Evolutionary conservation across 805 yeast species (phyloP).

Genomic region (Suhomyces faveliae): DNA sequence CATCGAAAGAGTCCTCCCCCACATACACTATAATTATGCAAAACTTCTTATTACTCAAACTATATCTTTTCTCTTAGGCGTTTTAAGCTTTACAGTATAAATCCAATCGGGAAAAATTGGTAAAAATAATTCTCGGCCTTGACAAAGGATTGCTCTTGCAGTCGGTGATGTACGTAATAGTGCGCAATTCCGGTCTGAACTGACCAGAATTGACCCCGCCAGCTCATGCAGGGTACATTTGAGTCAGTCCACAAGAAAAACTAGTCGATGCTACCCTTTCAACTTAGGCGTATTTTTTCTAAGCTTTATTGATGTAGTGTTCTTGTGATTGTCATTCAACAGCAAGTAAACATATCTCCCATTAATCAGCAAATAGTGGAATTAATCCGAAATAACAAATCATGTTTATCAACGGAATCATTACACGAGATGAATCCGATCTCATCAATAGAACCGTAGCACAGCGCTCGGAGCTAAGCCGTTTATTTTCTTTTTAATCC

Average conservation of each 20-base stretch:
- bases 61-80: not conserved
- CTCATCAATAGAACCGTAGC: not conserved
- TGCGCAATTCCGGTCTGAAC: not conserved
- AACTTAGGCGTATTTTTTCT: not conserved
- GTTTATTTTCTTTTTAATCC: not conserved
- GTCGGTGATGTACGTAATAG: not conserved
- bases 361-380: not conserved
- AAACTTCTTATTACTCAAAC: not conserved
- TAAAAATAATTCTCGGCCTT: not conserved
- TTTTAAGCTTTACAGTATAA: not conserved
- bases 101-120: not conserved
- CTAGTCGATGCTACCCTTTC: not conserved
- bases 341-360: no score
- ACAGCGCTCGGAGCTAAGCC: not conserved
- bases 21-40: not conserved
- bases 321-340: not conserved
- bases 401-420: not conserved
- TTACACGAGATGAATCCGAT: not conserved
- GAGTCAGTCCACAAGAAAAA: not conserved
- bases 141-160: not conserved
- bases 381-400: not conserved
- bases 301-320: not conserved
- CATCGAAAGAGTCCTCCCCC: not conserved
- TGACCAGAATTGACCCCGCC: constrained; percentile 1
- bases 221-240: not conserved